Evolutionary conservation across 2,329 filamentous ascomycete genomes (phyloP).

Genomic region (Leptodontidium sp.): DNA sequence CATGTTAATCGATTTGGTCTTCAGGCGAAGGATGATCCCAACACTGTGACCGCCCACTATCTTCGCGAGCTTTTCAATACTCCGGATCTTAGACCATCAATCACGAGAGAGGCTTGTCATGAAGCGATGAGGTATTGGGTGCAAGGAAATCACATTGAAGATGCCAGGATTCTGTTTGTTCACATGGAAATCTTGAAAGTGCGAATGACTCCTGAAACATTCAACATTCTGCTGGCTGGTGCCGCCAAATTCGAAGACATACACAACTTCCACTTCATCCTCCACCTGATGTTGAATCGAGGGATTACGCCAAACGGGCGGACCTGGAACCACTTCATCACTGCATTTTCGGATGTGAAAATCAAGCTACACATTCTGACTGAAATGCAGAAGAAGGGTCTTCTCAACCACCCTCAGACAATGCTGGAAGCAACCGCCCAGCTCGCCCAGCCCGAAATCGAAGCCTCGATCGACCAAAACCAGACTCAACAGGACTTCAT

Average conservation of each 20-base stretch:
- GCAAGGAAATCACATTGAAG: slow-evolving; percentile 44
- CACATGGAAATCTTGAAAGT: slow-evolving; percentile 48
- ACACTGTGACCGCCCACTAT: slow-evolving; percentile 36
- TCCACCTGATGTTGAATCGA: slow-evolving; percentile 50
- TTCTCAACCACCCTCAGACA: slow-evolving; percentile 31
- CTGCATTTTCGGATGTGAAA: slow-evolving; percentile 23
- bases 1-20: slow-evolving; percentile 35
- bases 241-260: slow-evolving; percentile 51
- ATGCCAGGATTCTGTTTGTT: slow-evolving; percentile 48
- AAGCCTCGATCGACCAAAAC: slow-evolving; percentile 42
- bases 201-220: slow-evolving; percentile 48
- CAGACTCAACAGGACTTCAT: slow-evolving; percentile 49
- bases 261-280: slow-evolving; percentile 49
- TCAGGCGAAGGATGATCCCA: slow-evolving; percentile 28
- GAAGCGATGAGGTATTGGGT: slow-evolving; percentile 50
- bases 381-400: slow-evolving; percentile 40
- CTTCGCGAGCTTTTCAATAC: slow-evolving; percentile 48
- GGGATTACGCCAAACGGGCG: slow-evolving; percentile 50
- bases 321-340: slow-evolving; percentile 54
- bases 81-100: slow-evolving; percentile 42
- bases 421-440: slow-evolving; percentile 30
- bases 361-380: slow-evolving; percentile 34
- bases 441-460: slow-evolving; percentile 34
- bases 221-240: slow-evolving; percentile 53
- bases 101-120: slow-evolving; percentile 54